A percentile compares a stretch with the other conserved stretches of the same genome.
Evolutionary conservation across 371 early-diverging fungal genomes (phyloP).

Genomic region (Mortierella sp.): DNA sequence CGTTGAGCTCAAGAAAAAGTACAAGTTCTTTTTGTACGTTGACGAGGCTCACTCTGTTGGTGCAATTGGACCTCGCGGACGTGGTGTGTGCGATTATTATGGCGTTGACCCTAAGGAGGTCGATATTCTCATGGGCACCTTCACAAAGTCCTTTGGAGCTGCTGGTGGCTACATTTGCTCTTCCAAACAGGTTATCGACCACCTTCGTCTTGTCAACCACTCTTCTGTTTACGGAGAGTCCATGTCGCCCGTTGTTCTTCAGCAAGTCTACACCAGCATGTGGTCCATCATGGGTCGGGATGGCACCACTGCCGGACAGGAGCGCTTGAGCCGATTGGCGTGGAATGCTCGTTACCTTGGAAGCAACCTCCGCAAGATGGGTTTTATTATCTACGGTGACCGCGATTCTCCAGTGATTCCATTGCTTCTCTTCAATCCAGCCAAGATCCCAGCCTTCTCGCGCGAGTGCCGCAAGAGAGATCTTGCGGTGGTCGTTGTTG

Average conservation of each 20-base stretch:
- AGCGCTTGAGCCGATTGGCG: slow-evolving; percentile 84
- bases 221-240: slow-evolving; percentile 94
- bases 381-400: slow-evolving; percentile 97
- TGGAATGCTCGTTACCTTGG: slow-evolving; percentile 93
- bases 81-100: slow-evolving; percentile 98
- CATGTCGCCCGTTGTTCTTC: slow-evolving; percentile 91
- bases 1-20: slow-evolving; percentile 93
- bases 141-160: slow-evolving; percentile 99
- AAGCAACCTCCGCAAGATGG: slow-evolving; percentile 82
- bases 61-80: slow-evolving; percentile 93
- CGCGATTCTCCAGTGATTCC: slow-evolving; percentile 98
- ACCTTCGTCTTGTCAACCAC: slow-evolving; percentile 85
- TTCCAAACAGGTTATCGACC: slow-evolving; percentile 82
- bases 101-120: slow-evolving; percentile 91
- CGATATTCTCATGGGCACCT: slow-evolving; percentile 99
- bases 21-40: slow-evolving; percentile 98
- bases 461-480: slow-evolving; percentile 91
- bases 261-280: slow-evolving; percentile 93
- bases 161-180: slow-evolving; percentile 98
- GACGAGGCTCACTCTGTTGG: slow-evolving; percentile 99
- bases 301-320: slow-evolving; percentile 82
- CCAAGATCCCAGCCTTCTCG: slow-evolving; percentile 98
- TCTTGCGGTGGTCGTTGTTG: slow-evolving; percentile 98
- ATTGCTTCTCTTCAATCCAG: slow-evolving; percentile 95
- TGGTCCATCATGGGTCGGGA: slow-evolving; percentile 93